These are phyloP conservation scores for Capronia coronata DNA, from an alignment of 2,329 filamentous ascomycete genomes.

Conservation along the genomic window DNA sequence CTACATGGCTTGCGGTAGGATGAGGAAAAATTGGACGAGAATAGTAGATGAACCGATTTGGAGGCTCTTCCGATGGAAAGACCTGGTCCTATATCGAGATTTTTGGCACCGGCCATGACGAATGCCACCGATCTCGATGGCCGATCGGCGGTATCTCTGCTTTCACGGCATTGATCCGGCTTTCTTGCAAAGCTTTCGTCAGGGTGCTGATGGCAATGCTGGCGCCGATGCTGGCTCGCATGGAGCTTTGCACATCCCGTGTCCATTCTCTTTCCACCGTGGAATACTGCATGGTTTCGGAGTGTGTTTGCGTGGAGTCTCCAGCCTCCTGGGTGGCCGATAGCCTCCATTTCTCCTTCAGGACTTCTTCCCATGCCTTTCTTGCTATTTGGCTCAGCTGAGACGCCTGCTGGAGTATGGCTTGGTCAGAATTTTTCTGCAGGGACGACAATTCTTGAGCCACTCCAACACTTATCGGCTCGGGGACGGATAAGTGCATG, in stretches of 20 bases:
- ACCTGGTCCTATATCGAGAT: conserved; percentile 23
- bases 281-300: conserved; percentile 27
- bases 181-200: conserved; percentile 48
- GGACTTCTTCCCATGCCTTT: conserved; percentile 40
- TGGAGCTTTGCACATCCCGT: conserved; percentile 51
- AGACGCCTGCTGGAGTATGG: conserved; percentile 38
- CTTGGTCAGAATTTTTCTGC: conserved; percentile 39
- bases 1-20: no score
- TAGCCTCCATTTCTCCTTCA: conserved; percentile 35
- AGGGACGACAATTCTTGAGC: conserved; percentile 46
- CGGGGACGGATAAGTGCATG: conserved; percentile 59
- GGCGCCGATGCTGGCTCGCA: conserved; percentile 65
- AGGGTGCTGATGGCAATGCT: conserved; percentile 58
- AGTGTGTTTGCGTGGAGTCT: not conserved
- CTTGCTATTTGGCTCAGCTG: conserved; percentile 37
- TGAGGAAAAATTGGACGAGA: no score
- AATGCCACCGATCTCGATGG: conserved; percentile 39
- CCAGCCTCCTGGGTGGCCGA: conserved; percentile 5
- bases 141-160: conserved; percentile 28
- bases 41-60: no score
- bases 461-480: conserved; percentile 58
- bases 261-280: conserved; percentile 58
- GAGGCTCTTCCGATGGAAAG: no score
- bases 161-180: conserved; percentile 10
- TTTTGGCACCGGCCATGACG: conserved; percentile 42